Evolutionary conservation across 768 basidiomycete genomes (phyloP).

Genomic region (Leccinum barrowsii): DNA sequence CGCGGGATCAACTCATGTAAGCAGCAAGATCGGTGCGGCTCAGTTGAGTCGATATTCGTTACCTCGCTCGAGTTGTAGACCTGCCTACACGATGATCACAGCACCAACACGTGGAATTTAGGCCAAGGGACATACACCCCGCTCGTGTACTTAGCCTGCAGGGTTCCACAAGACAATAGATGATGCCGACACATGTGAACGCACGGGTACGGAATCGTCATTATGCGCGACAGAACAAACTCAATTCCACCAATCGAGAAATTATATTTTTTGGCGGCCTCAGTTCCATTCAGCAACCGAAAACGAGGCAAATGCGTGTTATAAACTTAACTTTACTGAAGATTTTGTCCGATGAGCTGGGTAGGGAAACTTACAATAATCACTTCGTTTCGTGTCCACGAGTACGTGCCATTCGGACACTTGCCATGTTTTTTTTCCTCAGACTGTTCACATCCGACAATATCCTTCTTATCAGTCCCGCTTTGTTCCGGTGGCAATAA

Average conservation of each 20-base stretch:
- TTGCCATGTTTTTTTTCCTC: neutral
- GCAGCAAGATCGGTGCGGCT: neutral
- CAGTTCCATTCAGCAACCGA: conserved; percentile 17
- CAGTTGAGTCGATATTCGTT: neutral
- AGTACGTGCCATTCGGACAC: neutral
- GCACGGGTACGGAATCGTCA: neutral
- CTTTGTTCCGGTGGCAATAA: conserved; percentile 20
- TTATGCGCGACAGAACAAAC: neutral
- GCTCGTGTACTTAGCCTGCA: neutral
- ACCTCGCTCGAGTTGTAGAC: neutral
- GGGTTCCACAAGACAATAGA: neutral
- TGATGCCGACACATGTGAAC: neutral
- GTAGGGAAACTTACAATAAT: conserved; percentile 3
- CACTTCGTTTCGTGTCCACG: neutral
- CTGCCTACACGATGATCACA: neutral
- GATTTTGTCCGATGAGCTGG: neutral
- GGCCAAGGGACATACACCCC: neutral
- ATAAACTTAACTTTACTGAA: conserved; percentile 18
- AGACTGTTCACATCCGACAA: neutral
- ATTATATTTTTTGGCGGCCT: conserved; percentile 1
- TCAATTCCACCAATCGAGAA: neutral
- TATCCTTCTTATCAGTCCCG: neutral
- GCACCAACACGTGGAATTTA: neutral
- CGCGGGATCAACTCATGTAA: conserved; percentile 3
- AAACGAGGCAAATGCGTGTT: conserved; percentile 24